Base-by-base conservation (phyloP, 352 stramenopile genomes). In the Hyaloperonospora brassicae region DNA sequence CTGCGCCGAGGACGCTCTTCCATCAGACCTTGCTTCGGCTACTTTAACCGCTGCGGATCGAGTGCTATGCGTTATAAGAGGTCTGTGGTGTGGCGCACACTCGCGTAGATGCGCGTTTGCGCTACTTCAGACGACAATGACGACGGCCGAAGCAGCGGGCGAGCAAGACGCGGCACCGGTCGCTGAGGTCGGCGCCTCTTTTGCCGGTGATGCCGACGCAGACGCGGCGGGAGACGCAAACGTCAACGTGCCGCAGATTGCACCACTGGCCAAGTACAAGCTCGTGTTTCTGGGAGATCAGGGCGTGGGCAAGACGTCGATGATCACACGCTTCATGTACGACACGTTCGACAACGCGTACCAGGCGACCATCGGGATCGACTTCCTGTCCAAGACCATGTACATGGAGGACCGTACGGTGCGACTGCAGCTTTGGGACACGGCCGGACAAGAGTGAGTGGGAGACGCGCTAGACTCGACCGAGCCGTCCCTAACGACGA, bases 241-340 rank as follows among this genome's bases (percentile, higher is more conserved):
- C 51, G 73, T 84, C 46, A 79, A 66, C 48, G 73, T 90, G 53
- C 80, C 80, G 45, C 77, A 88, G 71, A 96, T 97, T 60, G 84
- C 87, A 55, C 87, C 89, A 30, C 68, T 97, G 36, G 87, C 89
- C 61, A 97, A 96, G 76, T 97, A 97, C 78, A 97, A 97, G 61
- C 67, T 97, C 35, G 92, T 98, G 30, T 98, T 98, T 50, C 61
- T 98, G 25, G 93, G 93, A 31, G 93, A 98, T 67, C 95, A 98
- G 78, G 96, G 92, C 52, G 97, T 99, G 30, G 97, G 97, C 38
- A 99, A 99, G 79, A 99, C 97, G 34, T 98, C 93, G 23, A 99
- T 99, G 69, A 99, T 99, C 72, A 99, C 96, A 51, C 80, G 96
- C 51, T 99, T 99, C 72, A 99, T 99, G 87, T 98, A 98, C 72